phyloP scores from a whole-genome alignment of 805 yeast genomes.

The Candida endomychidarum region DNA sequence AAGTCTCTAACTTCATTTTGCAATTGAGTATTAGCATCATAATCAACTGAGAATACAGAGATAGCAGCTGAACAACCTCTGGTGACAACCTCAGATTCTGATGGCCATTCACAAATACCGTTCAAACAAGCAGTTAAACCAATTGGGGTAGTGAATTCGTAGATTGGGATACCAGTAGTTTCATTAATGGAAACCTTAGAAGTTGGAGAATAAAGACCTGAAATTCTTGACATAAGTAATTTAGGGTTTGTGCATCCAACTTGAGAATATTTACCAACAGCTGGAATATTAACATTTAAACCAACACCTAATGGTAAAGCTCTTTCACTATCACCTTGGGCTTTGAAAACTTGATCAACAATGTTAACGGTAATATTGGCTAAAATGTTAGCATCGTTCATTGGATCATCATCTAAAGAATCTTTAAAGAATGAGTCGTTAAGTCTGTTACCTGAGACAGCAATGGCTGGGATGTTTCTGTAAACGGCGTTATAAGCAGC shows the following conservation, averaged over 20 bases:
- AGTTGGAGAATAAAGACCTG: conserved; percentile 38
- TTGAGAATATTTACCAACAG: conserved; percentile 33
- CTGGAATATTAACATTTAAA: conserved; percentile 50
- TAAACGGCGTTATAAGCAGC: conserved; percentile 48
- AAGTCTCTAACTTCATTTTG: conserved; percentile 18
- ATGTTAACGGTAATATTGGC: conserved; percentile 41
- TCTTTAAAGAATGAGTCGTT: conserved; percentile 53
- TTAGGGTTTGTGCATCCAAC: conserved; percentile 46
- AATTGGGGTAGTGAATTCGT: conserved; percentile 4
- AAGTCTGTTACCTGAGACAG: conserved; percentile 50
- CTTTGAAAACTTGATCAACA: conserved; percentile 35
- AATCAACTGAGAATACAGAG: conserved; percentile 48
- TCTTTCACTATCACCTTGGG: conserved; percentile 36
- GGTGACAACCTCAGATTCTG: conserved; percentile 35
- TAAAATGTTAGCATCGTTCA: conserved; percentile 45
- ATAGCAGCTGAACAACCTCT: conserved; percentile 45
- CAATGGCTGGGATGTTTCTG: conserved; percentile 51
- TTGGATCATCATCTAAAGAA: conserved; percentile 40
- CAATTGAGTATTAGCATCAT: conserved; percentile 33
- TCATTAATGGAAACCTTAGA: conserved; percentile 38
- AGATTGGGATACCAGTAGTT: conserved; percentile 28
- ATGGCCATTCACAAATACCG: conserved; percentile 47
- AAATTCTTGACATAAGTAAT: conserved; percentile 45
- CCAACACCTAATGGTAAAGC: conserved; percentile 46
- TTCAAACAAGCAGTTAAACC: conserved; percentile 30